These are phyloP conservation scores for Nevesoporus exiguus DNA, from an alignment of 768 basidiomycete genomes.

Conservation along the genomic window DNA sequence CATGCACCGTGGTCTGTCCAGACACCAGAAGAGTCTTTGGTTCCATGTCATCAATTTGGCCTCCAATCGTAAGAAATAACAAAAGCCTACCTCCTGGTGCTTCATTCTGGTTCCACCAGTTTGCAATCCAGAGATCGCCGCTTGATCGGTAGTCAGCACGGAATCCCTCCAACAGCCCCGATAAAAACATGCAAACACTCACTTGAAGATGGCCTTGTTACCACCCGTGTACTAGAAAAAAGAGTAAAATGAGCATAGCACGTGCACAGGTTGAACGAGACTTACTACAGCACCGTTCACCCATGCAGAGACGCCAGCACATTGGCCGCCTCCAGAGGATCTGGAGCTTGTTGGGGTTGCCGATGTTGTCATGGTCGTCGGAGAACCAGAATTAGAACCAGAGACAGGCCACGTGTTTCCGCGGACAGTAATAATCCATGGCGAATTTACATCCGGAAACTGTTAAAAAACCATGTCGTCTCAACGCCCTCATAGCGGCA, in stretches of 20 bases:
- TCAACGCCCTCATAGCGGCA: background rate
- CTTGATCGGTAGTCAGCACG: conserved; percentile 22
- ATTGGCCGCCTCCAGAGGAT: conserved; percentile 22
- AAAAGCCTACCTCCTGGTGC: conserved; percentile 24
- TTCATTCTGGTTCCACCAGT: conserved; percentile 44
- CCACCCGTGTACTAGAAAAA: conserved; percentile 40
- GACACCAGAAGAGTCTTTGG: conserved; percentile 43
- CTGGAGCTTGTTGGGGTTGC: conserved; percentile 22
- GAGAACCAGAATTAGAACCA: conserved; percentile 10
- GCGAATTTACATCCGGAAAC: conserved; percentile 37
- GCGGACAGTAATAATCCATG: conserved; percentile 40
- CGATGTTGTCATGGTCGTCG: conserved; percentile 4
- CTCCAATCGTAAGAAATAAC: background rate
- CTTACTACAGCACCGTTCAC: conserved; percentile 33
- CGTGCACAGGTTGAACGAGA: background rate
- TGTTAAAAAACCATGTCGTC: conserved; percentile 7
- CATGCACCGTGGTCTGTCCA: conserved; percentile 62
- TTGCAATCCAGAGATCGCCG: conserved; percentile 46
- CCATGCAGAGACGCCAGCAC: conserved; percentile 44
- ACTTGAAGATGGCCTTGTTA: conserved; percentile 40
- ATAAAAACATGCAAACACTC: conserved; percentile 11
- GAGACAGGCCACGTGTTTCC: conserved; percentile 35
- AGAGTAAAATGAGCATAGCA: background rate
- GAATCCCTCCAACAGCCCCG: background rate
- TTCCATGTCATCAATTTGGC: background rate